Evolutionary conservation across 2,329 filamentous ascomycete genomes (phyloP), one percentile per base, ranked within the genome.

Genomic region (Aspergillus sp.): DNA sequence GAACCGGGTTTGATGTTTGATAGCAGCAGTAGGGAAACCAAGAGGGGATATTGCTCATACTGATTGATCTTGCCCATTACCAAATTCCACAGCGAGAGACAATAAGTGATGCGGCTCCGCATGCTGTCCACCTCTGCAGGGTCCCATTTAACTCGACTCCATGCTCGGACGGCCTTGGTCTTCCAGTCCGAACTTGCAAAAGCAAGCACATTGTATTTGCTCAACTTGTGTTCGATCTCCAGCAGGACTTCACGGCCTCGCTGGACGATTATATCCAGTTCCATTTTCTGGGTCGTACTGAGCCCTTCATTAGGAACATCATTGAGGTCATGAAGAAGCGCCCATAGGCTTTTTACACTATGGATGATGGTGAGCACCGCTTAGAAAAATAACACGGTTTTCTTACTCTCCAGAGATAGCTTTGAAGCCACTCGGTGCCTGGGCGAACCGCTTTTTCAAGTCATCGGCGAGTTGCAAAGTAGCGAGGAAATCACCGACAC

Each of bases 1-100:
- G 6, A 13, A 36, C 1, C 28, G 10, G 10, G 12, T 1, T 1
- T 4, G 12, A 30, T 2, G 9, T 30, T 5, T 0, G 1, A 30
- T 36, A 5, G n/a, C 15, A 43, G 8, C 15, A 43, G 8, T 10
- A 17, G 2, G 6, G 9, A 2, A 43, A 19, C 9, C 28, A 43
- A 5, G 9, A 4, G n/a, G 3, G 5, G 39, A 17, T 19, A 8
- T 43, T 19, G n/a, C 10, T 17, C 39, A 43, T 19, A 43, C n/a
- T 43, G 39, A 19, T 19, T 43, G 17, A 43, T 17, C 3, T 43
- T 43, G n/a, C 39, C 39, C 39, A 19, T 43, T 3, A 43, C 9
- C 8, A 43, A 19, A 19, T 10, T 19, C n/a, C n/a, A 19, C 39
- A 17, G n/a, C n/a, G 39, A 43, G 15, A 19, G n/a, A 19, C n/a